Base-by-base conservation (phyloP, 306 rosid species). In the Lupinus albus region DNA sequence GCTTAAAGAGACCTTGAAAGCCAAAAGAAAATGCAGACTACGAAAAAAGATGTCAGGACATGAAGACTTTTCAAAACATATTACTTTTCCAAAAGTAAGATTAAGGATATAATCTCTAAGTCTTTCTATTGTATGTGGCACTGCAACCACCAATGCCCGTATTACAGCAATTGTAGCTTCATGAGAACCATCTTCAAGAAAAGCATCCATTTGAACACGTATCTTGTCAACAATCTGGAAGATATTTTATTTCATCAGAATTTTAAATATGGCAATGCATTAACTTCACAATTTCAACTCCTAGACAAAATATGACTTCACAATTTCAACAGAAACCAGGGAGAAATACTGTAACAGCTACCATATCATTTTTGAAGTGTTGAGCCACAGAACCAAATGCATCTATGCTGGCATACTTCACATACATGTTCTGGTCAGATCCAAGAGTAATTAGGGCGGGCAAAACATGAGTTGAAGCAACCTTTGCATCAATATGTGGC, bases 171-270 rank as follows among this genome's bases (percentile, higher is more conserved):
- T 55, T 21, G 96, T 78, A 64, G 95, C 97, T 87, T 90, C 99
- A 70, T 90, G 99, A 53, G 97, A 90, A 66, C 99, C 97, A 82
- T 93, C 97, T 70, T 93, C 99, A 68, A 93, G 96, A 74, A 93
- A 93, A 67, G 99, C 99, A 84, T 93, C 99, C 97, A 93, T 86
- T 84, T 93, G 97, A 76, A 93, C 89, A 41, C 94, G 91, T 83
- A 93, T 88, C 86, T 93, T 93, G 71, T 93, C 99, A 64, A 93
- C 95, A 85, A 93, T 90, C 99, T 90, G 75, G 64, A 65, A 73
- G 59, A 62, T 50, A 11, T 60, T 10, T 45, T 53, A 76, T 73
- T 28, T 61, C 51, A 61, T 82, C 60, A 78, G 59, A 41, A 76
- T 28, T 48, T 58, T 35, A 64, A 49, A 45, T 5, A 53, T 45